phyloP scores from a whole-genome alignment of 164 flowering plant species.

The Platanus orientalis region DNA sequence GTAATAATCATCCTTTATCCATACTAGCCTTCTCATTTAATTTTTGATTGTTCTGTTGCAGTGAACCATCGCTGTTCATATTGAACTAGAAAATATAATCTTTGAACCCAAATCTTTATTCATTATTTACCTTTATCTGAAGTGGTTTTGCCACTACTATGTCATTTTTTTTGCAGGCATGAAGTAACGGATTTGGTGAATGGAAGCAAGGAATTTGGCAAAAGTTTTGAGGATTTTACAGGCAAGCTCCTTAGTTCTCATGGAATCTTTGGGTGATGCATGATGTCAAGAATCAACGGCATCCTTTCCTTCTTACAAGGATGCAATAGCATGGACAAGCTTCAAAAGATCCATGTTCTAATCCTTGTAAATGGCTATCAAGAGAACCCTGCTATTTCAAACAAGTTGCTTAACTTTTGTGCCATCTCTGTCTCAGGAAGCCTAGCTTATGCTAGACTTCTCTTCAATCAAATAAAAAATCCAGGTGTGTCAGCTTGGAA shows the following conservation, averaged over 20 bases:
- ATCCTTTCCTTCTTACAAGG: not conserved
- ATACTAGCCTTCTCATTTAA: constrained; percentile 23
- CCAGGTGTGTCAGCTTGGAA: not conserved
- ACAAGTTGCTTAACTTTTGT: not conserved
- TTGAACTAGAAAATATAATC: not conserved
- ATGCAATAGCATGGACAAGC: not conserved
- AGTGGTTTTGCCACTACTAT: not conserved
- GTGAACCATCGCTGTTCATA: not conserved
- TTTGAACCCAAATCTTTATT: not conserved
- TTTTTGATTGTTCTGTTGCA: not conserved
- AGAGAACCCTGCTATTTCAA: not conserved
- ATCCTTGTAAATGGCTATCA: not conserved
- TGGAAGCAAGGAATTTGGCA: no score
- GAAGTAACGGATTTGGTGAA: no score
- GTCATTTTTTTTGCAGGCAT: not conserved
- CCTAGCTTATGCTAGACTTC: not conserved
- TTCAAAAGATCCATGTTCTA: not conserved
- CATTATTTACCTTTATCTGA: not conserved
- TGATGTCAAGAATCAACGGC: not conserved
- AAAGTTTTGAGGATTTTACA: no score
- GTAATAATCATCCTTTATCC: constrained; percentile 90
- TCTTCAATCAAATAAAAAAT: not conserved
- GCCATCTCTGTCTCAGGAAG: not conserved
- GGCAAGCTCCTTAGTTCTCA: not conserved
- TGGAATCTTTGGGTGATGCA: not conserved